Evolutionary conservation across 441 rosid genomes (phyloP), one percentile per base, ranked within the genome.

Genomic region (Eruca vesicaria): DNA sequence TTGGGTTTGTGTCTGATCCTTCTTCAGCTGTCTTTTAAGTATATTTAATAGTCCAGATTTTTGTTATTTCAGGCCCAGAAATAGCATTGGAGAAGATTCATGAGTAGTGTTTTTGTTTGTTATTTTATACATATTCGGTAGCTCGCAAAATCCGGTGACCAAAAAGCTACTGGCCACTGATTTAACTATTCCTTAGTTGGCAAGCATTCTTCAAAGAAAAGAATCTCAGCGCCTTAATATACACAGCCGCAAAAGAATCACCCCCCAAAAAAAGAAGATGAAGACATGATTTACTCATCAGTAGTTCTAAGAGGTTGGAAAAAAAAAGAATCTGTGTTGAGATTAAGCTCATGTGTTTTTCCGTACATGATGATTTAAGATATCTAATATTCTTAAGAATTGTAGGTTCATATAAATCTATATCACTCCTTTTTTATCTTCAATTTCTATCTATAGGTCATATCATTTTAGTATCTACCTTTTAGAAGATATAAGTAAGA

Each of bases 41-140:
- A 31, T 29, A 14, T 68, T 10, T 53, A 23, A 35, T 53, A 33
- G 15, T 57, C 15, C 28, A 9, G 62, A 32, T 32, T 20, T 38
- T 60, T 66, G 52, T 21, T 38, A 66, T 59, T 11, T 31, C 69
- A 78, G 78, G 77, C 77, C 7, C 67, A 72, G 66, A 72, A 78
- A 78, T 72, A 72, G 78, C 50, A 62, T 12, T 45, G 64, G 41
- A 36, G 69, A 67, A 29, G 74, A 60, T 29, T 67, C 74, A 31
- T 11, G 61, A 59, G n/a, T n/a, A n/a, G n/a, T n/a, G n/a, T n/a
- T n/a, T n/a, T n/a, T n/a, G n/a, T n/a, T n/a, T n/a, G n/a, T 38
- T 72, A 36, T 62, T 67, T 18, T 26, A 14, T 53, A 68, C 68
- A 68, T 9, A 29, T 62, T 57, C 35, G 55, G 16, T 41, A 38